phyloP scores from a whole-genome alignment of 2,329 filamentous ascomycete species.

The Didymella lethalis region DNA sequence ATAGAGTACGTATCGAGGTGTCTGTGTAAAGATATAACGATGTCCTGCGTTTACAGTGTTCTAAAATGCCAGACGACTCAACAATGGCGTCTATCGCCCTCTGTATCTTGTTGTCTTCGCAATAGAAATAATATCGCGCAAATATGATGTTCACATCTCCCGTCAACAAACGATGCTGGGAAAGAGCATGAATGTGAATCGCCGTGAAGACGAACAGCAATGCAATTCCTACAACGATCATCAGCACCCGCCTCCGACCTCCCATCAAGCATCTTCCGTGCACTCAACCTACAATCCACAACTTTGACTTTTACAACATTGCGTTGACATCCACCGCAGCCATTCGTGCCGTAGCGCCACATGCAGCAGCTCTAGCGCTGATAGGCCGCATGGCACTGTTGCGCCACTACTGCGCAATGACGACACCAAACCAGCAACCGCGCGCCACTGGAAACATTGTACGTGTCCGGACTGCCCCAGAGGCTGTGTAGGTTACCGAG shows the following conservation, averaged over 20 bases:
- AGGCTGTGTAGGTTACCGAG: neutral
- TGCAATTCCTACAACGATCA: neutral
- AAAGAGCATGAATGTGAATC: no score
- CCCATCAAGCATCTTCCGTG: neutral
- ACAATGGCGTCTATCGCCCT: no score
- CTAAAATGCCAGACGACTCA: no score
- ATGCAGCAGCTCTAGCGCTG: slow-evolving; percentile 12
- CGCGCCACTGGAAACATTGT: slow-evolving; percentile 8
- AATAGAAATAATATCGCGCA: no score
- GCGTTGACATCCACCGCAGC: neutral
- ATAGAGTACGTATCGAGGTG: no score
- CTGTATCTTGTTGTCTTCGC: no score
- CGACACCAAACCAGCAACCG: slow-evolving; percentile 11
- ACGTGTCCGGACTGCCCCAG: neutral
- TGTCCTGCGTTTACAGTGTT: no score
- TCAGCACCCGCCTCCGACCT: neutral
- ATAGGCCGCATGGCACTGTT: slow-evolving; percentile 5
- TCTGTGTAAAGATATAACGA: no score
- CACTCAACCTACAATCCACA: neutral
- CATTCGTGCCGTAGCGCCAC: neutral
- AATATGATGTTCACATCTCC: no score
- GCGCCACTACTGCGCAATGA: slow-evolving; percentile 15
- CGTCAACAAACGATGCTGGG: no score
- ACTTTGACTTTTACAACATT: neutral
- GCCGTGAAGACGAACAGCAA: neutral